Percentiles rank a stretch among this genome's conserved stretches.
phyloP scores from a whole-genome alignment of 78 protist species.

The Guillardia theta region DNA sequence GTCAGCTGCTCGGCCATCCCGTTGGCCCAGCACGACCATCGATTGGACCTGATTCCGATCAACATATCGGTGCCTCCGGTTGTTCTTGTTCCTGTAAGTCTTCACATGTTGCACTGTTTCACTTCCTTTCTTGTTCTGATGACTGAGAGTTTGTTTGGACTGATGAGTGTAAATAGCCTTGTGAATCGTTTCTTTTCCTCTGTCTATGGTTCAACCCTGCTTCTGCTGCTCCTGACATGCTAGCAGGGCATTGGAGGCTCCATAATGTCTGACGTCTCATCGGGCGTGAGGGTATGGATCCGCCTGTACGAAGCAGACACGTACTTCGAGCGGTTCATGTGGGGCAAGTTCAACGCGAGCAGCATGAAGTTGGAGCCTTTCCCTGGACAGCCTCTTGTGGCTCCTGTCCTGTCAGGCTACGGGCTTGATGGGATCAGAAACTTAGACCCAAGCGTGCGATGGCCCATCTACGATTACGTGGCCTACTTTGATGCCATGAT shows the following conservation, averaged over 20 bases:
- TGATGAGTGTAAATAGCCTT: too few relatives aligned
- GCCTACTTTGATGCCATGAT: background rate
- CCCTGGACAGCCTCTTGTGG: background rate
- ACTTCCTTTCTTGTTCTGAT: too few relatives aligned
- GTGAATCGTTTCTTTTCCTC: background rate
- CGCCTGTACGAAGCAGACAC: background rate
- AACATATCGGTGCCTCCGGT: background rate
- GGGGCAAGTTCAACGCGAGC: background rate
- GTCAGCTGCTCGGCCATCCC: too few relatives aligned
- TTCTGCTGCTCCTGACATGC: too few relatives aligned
- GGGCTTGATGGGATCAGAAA: background rate
- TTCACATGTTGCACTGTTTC: too few relatives aligned
- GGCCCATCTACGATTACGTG: background rate
- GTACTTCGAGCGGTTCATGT: background rate
- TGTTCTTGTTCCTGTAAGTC: too few relatives aligned
- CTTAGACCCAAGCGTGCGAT: background rate
- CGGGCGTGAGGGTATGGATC: background rate
- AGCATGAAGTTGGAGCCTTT: background rate
- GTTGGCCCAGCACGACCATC: too few relatives aligned
- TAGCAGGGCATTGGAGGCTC: background rate
- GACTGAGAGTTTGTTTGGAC: too few relatives aligned
- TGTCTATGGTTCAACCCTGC: background rate
- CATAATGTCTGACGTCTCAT: background rate
- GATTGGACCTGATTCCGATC: too few relatives aligned
- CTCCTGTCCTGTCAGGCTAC: background rate